These are phyloP conservation scores for Tulasnella sp. DNA, from an alignment of 768 basidiomycete genomes.

Conservation along the genomic window DNA sequence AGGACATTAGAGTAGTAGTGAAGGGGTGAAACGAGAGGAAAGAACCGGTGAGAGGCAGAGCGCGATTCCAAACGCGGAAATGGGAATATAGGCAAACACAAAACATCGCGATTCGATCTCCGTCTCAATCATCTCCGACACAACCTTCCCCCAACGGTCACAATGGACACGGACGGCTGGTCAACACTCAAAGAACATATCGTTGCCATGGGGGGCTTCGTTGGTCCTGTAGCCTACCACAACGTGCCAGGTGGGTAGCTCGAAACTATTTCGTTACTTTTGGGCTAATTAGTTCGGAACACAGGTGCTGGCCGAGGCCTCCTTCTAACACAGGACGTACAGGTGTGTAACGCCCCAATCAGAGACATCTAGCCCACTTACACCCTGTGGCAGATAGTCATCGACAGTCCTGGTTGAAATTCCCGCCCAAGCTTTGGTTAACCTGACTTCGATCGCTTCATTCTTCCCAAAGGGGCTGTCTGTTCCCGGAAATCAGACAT, in stretches of 20 bases:
- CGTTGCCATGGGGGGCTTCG: neutral
- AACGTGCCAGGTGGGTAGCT: neutral
- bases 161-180: neutral
- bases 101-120: neutral
- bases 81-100: neutral
- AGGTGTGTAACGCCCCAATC: constrained; percentile 27
- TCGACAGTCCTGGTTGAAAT: constrained; percentile 52
- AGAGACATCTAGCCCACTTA: neutral
- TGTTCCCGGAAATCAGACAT: constrained; percentile 4
- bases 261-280: neutral
- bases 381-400: constrained; percentile 27
- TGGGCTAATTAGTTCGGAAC: neutral
- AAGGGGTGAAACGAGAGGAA: constrained; percentile 2
- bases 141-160: no score
- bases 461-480: constrained; percentile 37
- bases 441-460: constrained; percentile 49
- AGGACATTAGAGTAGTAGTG: neutral
- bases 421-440: constrained; percentile 60
- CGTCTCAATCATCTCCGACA: no score
- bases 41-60: neutral
- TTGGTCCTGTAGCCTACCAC: neutral
- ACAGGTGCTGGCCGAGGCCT: constrained; percentile 60
- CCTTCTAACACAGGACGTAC: constrained; percentile 36
- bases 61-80: neutral
- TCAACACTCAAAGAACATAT: neutral